Conservation (phyloP, 306 rosid genomes). For the Cucurbita ficifolia region DNA sequence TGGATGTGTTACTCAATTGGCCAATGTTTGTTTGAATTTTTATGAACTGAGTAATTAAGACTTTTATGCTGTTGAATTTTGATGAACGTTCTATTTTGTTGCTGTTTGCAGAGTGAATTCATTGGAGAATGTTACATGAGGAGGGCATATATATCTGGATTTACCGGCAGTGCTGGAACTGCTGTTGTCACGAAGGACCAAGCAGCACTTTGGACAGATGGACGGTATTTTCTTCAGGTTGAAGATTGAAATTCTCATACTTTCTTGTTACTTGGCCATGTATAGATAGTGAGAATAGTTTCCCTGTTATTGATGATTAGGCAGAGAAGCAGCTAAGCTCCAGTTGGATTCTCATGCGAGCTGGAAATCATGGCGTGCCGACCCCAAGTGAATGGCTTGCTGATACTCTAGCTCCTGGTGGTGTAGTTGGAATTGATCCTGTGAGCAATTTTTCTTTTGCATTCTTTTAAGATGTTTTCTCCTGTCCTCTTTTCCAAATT, state of each 20-base stretch:
- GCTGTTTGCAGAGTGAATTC: constrained; percentile 64
- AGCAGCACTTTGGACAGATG: constrained; percentile 98
- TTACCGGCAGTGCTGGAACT: constrained; percentile 90
- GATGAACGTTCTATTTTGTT: neutral
- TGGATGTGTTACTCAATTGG: neutral
- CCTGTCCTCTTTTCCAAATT: neutral
- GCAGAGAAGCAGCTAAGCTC: constrained; percentile 86
- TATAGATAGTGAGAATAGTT: neutral
- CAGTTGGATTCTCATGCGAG: constrained; percentile 90
- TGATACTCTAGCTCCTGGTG: constrained; percentile 71
- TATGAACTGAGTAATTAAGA: neutral
- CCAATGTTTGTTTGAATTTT: neutral
- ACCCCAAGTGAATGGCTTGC: constrained; percentile 79
- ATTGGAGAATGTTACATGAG: constrained; percentile 81
- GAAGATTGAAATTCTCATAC: neutral
- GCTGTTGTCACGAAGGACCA: constrained; percentile 79
- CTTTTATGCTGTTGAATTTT: neutral
- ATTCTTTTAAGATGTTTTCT: neutral
- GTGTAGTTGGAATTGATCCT: constrained; percentile 90
- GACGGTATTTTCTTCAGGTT: constrained; percentile 97
- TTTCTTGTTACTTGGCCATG: neutral
- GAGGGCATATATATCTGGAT: constrained; percentile 73
- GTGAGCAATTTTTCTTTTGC: constrained; percentile 36
- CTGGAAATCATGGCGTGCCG: constrained; percentile 81
- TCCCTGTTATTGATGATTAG: constrained; percentile 18